phyloP scores from a whole-genome alignment of 2,329 filamentous ascomycete genomes.

The Alternaria dauci region DNA sequence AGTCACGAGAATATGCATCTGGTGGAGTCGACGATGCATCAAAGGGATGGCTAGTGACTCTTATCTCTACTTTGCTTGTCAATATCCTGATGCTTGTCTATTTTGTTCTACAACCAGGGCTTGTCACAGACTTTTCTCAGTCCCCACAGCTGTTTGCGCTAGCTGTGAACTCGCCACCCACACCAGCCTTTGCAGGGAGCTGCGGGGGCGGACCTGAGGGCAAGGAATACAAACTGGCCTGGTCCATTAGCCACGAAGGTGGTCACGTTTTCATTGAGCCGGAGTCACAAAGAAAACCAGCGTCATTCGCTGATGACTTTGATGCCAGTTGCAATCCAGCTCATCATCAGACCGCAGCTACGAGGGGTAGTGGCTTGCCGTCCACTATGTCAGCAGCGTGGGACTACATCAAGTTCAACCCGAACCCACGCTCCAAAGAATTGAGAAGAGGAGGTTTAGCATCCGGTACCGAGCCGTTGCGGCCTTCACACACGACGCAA shows the following conservation, averaged over 20 bases:
- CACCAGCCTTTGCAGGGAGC: not conserved
- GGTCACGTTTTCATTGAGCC: not conserved
- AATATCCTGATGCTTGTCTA: constrained; percentile 52
- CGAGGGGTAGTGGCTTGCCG: too few relatives aligned
- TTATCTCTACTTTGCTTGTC: constrained; percentile 70
- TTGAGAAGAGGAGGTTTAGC: too few relatives aligned
- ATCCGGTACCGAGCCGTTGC: too few relatives aligned
- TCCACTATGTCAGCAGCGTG: too few relatives aligned
- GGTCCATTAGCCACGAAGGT: not conserved
- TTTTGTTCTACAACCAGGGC: not conserved
- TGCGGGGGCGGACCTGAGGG: not conserved
- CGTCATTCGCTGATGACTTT: too few relatives aligned
- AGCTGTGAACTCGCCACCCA: not conserved
- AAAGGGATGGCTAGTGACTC: constrained; percentile 70
- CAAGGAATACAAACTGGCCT: not conserved
- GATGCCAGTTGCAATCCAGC: too few relatives aligned
- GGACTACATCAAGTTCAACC: too few relatives aligned
- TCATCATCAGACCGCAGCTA: too few relatives aligned
- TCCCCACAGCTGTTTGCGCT: not conserved
- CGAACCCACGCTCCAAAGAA: too few relatives aligned
- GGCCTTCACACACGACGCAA: too few relatives aligned
- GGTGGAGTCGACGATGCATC: constrained; percentile 70
- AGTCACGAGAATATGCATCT: constrained; percentile 73
- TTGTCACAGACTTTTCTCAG: not conserved
- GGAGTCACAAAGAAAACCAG: not conserved